Percentiles rank a stretch among this genome's conserved stretches.
Evolutionary conservation across 768 basidiomycete species (phyloP).

Genomic region (Boletus fagicola): DNA sequence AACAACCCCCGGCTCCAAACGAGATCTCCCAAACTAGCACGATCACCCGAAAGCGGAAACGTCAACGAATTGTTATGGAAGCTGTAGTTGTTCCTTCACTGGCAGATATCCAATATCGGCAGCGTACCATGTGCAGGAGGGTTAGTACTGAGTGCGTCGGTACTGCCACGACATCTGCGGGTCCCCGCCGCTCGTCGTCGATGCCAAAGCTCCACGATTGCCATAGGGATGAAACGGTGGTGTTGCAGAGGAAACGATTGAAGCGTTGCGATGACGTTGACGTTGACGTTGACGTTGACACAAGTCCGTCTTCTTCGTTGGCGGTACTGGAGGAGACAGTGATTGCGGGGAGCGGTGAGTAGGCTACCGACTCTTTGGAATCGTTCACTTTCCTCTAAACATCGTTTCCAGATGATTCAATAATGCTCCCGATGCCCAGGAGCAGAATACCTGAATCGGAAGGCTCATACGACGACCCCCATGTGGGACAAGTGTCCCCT

Average conservation of each 20-base stretch:
- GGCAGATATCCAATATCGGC: constrained; percentile 25
- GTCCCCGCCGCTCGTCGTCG: constrained; percentile 29
- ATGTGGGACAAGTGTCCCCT: constrained; percentile 67
- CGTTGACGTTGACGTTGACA: constrained; percentile 5
- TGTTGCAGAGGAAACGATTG: constrained; percentile 23
- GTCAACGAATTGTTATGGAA: constrained; percentile 51
- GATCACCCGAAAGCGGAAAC: constrained; percentile 38
- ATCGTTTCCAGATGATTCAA: constrained; percentile 45
- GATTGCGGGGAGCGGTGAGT: constrained; percentile 36
- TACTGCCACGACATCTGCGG: constrained; percentile 2
- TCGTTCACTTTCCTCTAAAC: constrained; percentile 3
- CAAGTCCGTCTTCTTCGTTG: constrained; percentile 17
- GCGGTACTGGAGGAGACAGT: constrained; percentile 28
- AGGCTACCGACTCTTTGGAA: neutral
- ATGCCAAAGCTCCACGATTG: constrained; percentile 20
- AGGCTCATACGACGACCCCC: constrained; percentile 63
- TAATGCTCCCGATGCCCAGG: constrained; percentile 30
- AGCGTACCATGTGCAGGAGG: constrained; percentile 19
- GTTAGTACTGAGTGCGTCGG: constrained; percentile 17
- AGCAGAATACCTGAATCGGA: constrained; percentile 18
- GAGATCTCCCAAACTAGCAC: constrained; percentile 5
- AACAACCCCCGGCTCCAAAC: neutral
- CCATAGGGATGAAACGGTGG: constrained; percentile 12
- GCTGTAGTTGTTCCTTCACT: constrained; percentile 49
- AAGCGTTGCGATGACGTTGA: constrained; percentile 24